Percentiles rank a stretch among this genome's conserved stretches.
These are phyloP conservation scores for Litchi chinensis DNA, from an alignment of 345 rosid genomes.

Conservation along the genomic window DNA sequence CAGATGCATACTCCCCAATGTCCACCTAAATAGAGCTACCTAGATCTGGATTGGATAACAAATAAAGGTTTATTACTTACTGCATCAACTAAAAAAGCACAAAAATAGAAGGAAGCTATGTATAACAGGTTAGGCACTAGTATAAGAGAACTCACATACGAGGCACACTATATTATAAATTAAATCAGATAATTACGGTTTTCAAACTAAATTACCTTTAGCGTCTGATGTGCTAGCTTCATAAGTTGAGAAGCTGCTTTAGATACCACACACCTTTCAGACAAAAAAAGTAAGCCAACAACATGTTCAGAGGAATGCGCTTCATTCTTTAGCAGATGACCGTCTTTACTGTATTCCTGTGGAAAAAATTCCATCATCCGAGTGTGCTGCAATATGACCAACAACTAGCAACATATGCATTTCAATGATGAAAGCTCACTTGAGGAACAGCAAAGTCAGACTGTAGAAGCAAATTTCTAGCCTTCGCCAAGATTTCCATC, in stretches of 20 bases:
- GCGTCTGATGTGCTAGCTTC: conserved; percentile 81
- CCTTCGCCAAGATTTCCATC: conserved; percentile 79
- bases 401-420: conserved; percentile 15
- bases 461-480: conserved; percentile 77
- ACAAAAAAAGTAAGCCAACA: conserved; percentile 73
- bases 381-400: conserved; percentile 9
- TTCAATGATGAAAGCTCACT: conserved; percentile 44
- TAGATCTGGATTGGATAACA: not conserved
- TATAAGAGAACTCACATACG: not conserved
- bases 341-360: conserved; percentile 56
- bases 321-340: conserved; percentile 34
- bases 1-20: not conserved
- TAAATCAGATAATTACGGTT: not conserved
- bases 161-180: not conserved
- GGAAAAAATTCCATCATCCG: conserved; percentile 24
- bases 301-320: conserved; percentile 48
- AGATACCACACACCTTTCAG: conserved; percentile 83
- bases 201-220: conserved; percentile 49
- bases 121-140: not conserved
- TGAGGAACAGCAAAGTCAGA: conserved; percentile 77
- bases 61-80: not conserved
- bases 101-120: not conserved
- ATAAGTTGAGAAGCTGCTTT: conserved; percentile 81
- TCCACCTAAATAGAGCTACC: not conserved
- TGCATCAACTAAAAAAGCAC: conserved; percentile 1